A percentile compares a stretch with the other conserved stretches of the same genome.
These are phyloP conservation scores for Alternaria infectoria DNA, from an alignment of 2,329 filamentous ascomycete species.

Conservation along the genomic window DNA sequence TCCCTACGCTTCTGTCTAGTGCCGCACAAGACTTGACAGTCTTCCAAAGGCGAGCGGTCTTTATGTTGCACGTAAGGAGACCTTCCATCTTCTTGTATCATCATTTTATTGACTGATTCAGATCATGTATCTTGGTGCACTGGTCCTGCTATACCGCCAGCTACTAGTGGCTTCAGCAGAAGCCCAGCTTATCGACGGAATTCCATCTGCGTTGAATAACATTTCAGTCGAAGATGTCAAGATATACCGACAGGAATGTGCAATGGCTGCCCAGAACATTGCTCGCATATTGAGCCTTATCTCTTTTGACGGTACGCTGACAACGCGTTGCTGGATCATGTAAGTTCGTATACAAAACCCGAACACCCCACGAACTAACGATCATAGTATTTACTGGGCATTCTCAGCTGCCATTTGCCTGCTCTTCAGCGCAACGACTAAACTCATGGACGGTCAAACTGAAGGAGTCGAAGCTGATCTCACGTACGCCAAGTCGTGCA, in stretches of 20 bases:
- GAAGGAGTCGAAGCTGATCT: constrained; percentile 43
- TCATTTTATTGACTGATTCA: constrained; percentile 8
- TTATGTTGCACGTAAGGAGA: constrained; percentile 46
- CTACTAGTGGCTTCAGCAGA: constrained; percentile 43
- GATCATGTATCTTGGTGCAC: constrained; percentile 49
- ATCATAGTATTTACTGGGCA: constrained; percentile 43
- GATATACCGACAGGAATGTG: constrained; percentile 40
- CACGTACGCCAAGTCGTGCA: constrained; percentile 40
- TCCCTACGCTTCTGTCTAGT: constrained; percentile 36
- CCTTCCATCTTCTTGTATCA: not conserved
- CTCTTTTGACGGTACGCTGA: constrained; percentile 42
- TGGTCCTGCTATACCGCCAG: constrained; percentile 46
- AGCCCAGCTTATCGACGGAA: constrained; percentile 35
- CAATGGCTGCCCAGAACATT: constrained; percentile 44
- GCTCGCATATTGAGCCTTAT: constrained; percentile 44
- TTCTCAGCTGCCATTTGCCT: constrained; percentile 45
- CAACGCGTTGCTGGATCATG: constrained; percentile 47
- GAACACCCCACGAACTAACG: not conserved
- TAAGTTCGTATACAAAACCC: not conserved
- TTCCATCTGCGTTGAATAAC: constrained; percentile 30
- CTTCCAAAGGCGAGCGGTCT: constrained; percentile 43
- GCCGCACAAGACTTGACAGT: constrained; percentile 31
- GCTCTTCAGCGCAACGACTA: constrained; percentile 43
- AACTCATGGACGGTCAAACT: constrained; percentile 40
- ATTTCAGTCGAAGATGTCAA: constrained; percentile 35